Conservation (phyloP, 2,329 filamentous ascomycete genomes). For the Paecilomyces sp. region DNA sequence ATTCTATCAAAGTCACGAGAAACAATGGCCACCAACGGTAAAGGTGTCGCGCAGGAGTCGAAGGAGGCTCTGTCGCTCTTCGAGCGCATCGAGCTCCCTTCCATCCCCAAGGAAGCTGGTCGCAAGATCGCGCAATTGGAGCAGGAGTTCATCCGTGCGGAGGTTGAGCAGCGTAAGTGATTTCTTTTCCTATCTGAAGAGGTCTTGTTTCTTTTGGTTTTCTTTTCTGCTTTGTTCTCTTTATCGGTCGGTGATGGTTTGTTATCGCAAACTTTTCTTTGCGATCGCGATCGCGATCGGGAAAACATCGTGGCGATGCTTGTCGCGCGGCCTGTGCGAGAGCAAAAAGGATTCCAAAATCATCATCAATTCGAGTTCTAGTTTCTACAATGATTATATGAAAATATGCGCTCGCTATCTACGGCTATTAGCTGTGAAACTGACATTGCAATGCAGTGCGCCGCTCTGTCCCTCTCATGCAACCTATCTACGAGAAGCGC, state of each 20-base stretch:
- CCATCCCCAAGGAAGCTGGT: constrained; percentile 40
- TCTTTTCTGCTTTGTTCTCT: not conserved
- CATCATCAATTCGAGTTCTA: not conserved
- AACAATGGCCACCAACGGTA: not conserved
- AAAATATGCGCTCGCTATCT: not conserved
- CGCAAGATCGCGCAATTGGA: constrained; percentile 68
- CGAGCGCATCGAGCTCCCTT: constrained; percentile 25
- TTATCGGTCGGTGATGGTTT: not conserved
- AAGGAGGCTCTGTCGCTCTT: constrained; percentile 23
- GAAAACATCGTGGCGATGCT: not conserved
- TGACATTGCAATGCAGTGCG: constrained; percentile 50
- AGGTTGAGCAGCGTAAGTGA: constrained; percentile 71
- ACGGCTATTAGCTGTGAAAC: constrained; percentile 1
- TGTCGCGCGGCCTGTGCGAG: not conserved
- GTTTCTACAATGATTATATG: not conserved
- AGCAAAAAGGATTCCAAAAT: not conserved
- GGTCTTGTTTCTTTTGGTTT: constrained; percentile 1
- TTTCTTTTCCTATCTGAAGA: not conserved
- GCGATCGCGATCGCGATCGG: not conserved
- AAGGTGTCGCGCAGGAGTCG: not conserved
- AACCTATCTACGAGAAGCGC: constrained; percentile 70
- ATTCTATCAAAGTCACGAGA: not conserved
- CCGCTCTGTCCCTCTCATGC: constrained; percentile 61
- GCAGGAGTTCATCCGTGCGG: constrained; percentile 74
- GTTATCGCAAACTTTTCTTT: not conserved